Evolutionary conservation across 2,329 filamentous ascomycete genomes (phyloP).

Genomic region (Aspergillus versicolor): DNA sequence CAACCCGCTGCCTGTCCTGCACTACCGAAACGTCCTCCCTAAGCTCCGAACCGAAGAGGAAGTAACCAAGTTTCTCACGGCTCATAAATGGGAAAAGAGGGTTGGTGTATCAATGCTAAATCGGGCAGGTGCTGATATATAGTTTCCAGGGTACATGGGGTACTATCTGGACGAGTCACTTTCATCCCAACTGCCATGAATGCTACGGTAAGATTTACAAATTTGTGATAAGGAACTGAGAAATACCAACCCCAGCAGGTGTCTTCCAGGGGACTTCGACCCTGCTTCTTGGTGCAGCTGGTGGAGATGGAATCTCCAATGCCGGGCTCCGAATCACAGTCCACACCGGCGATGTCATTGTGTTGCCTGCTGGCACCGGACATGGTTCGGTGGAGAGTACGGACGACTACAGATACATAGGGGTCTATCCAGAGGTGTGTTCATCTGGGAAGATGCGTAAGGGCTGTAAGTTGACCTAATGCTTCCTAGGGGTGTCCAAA

Average conservation of each 20-base stretch:
- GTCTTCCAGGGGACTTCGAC: slow-evolving; percentile 7
- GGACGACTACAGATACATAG: slow-evolving; percentile 3
- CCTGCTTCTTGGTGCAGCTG: not conserved
- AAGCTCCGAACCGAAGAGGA: slow-evolving; percentile 5
- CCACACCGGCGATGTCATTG: slow-evolving; percentile 2
- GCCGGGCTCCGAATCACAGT: slow-evolving; percentile 1
- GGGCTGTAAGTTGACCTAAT: not conserved
- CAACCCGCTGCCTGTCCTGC: slow-evolving; percentile 1
- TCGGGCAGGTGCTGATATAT: not conserved
- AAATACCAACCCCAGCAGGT: not conserved
- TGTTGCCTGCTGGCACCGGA: slow-evolving; percentile 4
- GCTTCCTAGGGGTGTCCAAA: not conserved
- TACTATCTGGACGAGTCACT: not conserved
- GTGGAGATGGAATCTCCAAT: not conserved
- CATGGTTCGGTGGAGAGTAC: slow-evolving; percentile 5
- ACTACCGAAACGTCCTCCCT: slow-evolving; percentile 8
- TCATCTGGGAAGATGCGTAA: not conserved
- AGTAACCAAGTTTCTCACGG: slow-evolving; percentile 3
- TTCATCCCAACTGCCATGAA: slow-evolving; percentile 10
- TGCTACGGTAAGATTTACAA: slow-evolving; percentile 1
- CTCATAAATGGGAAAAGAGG: slow-evolving; percentile 9
- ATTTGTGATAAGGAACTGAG: not conserved
- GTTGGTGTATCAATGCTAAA: not conserved
- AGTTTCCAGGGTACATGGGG: slow-evolving; percentile 3
- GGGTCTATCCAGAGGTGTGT: slow-evolving; percentile 3